Percentiles rank a stretch among this genome's conserved stretches.
Evolutionary conservation across 2,329 filamentous ascomycete species (phyloP).

Genomic region (Scedosporium aurantiacum): DNA sequence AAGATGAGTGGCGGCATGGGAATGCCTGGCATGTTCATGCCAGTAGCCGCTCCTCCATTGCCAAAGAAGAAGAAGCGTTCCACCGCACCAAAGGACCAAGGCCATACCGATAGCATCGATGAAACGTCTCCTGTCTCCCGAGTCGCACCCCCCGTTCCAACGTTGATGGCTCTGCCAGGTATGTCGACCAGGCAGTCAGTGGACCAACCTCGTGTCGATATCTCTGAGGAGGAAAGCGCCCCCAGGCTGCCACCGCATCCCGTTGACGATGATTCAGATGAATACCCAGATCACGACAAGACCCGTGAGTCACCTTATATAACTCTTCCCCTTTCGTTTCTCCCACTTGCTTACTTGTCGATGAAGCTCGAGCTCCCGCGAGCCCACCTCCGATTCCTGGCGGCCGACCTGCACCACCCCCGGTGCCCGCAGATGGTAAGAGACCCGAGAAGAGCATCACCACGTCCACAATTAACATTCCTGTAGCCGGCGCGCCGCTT

Average conservation of each 20-base stretch:
- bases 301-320: background rate
- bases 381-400: slow-evolving; percentile 29
- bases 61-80: slow-evolving; percentile 46
- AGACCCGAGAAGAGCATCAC: slow-evolving; percentile 11
- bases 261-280: background rate
- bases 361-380: slow-evolving; percentile 24
- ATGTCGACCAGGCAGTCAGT: slow-evolving; percentile 49
- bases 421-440: slow-evolving; percentile 52
- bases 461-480: slow-evolving; percentile 53
- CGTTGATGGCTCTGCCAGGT: slow-evolving; percentile 58
- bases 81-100: background rate
- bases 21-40: slow-evolving; percentile 86
- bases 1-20: slow-evolving; percentile 98
- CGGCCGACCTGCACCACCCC: slow-evolving; percentile 43
- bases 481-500: slow-evolving; percentile 39
- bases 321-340: background rate
- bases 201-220: slow-evolving; percentile 31
- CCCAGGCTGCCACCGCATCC: slow-evolving; percentile 9
- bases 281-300: background rate
- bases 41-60: slow-evolving; percentile 37
- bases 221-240: slow-evolving; percentile 21
- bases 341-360: background rate
- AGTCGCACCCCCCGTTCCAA: slow-evolving; percentile 43
- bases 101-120: slow-evolving; percentile 21
- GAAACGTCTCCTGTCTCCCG: slow-evolving; percentile 32